A percentile compares a stretch with the other conserved stretches of the same genome.
Conservation (phyloP, 2,329 filamentous ascomycete genomes). For the Dactylellina cionopaga region DNA sequence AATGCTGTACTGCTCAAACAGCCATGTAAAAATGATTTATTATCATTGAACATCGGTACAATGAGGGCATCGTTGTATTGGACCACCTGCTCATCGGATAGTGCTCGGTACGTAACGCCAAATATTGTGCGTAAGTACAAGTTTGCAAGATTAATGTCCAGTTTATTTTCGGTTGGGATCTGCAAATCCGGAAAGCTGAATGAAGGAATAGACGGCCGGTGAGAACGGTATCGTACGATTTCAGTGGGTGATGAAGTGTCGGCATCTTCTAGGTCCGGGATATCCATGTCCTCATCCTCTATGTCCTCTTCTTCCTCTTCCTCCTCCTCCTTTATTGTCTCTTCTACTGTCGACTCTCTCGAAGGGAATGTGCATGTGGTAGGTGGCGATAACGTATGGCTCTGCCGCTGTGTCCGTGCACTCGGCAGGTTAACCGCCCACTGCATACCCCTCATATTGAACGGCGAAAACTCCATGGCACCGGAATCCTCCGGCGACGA, state of each 20-base stretch:
- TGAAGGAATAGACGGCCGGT: neutral
- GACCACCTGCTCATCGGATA: conserved; percentile 46
- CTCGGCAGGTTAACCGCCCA: conserved; percentile 32
- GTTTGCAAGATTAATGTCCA: conserved; percentile 46
- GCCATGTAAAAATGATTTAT: conserved; percentile 46
- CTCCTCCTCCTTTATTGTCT: conserved; percentile 13
- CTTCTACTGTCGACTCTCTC: conserved; percentile 30
- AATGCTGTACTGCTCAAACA: conserved; percentile 48
- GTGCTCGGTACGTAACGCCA: conserved; percentile 48
- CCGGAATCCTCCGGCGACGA: conserved; percentile 51
- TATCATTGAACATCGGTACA: conserved; percentile 49
- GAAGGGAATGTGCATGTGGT: conserved; percentile 29
- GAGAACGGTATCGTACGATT: conserved; percentile 18
- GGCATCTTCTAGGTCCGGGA: conserved; percentile 16
- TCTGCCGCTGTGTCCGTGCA: neutral
- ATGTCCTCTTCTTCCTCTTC: conserved; percentile 25
- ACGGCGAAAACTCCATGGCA: conserved; percentile 12
- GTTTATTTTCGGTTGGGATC: conserved; percentile 40
- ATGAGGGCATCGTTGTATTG: conserved; percentile 50
- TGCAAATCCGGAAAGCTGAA: conserved; percentile 30
- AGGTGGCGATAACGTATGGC: conserved; percentile 33
- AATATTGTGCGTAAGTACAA: conserved; percentile 46
- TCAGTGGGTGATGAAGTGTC: conserved; percentile 16
- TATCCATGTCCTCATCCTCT: conserved; percentile 17
- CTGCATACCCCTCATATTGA: conserved; percentile 45